Conservation (phyloP, 2,329 filamentous ascomycete species). For the Hymenotorrendiella dingleyae region DNA sequence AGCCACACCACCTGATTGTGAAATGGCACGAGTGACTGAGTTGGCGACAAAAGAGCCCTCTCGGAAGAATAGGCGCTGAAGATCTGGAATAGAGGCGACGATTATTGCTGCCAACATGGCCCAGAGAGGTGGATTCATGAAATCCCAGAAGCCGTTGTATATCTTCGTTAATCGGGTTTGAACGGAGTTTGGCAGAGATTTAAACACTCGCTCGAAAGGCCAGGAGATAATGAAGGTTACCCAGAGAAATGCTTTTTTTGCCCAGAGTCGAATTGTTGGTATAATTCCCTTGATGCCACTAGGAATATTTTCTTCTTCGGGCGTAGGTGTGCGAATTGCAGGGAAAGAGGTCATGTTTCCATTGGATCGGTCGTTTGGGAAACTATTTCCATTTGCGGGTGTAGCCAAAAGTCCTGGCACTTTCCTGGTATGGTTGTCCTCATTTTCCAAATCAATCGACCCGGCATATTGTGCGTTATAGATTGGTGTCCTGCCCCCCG, state of each 20-base stretch:
- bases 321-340: constrained; percentile 37
- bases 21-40: constrained; percentile 82
- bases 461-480: constrained; percentile 26
- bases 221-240: constrained; percentile 13
- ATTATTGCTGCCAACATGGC: constrained; percentile 90
- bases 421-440: constrained; percentile 36
- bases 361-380: constrained; percentile 20
- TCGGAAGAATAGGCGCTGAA: constrained; percentile 83
- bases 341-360: constrained; percentile 60
- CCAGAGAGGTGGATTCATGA: constrained; percentile 98
- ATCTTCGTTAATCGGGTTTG: constrained; percentile 44
- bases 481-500: constrained; percentile 30
- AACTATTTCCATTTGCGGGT: constrained; percentile 20
- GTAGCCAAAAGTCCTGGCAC: constrained; percentile 16
- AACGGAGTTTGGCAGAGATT: constrained; percentile 43
- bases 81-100: constrained; percentile 76
- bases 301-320: constrained; percentile 30
- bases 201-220: constrained; percentile 33
- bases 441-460: constrained; percentile 32
- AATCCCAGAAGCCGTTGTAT: constrained; percentile 69
- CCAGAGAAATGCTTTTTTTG: constrained; percentile 21
- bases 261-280: constrained; percentile 32
- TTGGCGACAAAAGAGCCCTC: constrained; percentile 87
- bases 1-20: constrained; percentile 81
- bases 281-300: constrained; percentile 38